Evolutionary conservation across 139 green algal genomes (phyloP).

Genomic region (Penium margaritaceum): DNA sequence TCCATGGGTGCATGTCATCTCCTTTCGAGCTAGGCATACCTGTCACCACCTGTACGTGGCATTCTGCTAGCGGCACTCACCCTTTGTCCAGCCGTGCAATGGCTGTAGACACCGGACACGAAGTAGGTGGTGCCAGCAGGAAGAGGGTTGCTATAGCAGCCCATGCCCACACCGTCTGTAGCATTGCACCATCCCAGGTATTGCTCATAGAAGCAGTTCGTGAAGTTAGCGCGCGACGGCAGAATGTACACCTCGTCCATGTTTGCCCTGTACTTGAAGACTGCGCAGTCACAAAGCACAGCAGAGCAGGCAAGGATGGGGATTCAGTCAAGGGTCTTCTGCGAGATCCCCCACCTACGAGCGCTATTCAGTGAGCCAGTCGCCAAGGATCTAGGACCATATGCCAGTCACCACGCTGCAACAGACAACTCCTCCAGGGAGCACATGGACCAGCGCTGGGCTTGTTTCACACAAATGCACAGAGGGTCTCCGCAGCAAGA

Average conservation of each 20-base stretch:
- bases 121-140: background rate
- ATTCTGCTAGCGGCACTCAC: too few species aligned
- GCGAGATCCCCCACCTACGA: background rate
- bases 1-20: too few species aligned
- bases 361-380: background rate
- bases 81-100: background rate
- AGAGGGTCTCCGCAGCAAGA: background rate
- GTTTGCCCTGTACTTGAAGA: conserved; percentile 1
- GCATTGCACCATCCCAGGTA: background rate
- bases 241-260: conserved; percentile 9
- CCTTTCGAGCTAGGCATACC: too few species aligned
- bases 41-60: too few species aligned
- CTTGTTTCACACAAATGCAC: too few species aligned
- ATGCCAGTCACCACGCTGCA: too few species aligned
- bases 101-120: conserved; percentile 1
- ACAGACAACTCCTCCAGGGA: too few species aligned
- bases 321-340: too few species aligned
- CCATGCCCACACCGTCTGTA: background rate
- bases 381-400: background rate
- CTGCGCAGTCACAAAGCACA: background rate
- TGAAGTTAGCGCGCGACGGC: background rate
- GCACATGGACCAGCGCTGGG: too few species aligned
- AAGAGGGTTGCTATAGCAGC: conserved; percentile 6
- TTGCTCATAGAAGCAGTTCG: background rate
- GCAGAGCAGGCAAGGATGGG: background rate